Percentiles rank a stretch among this genome's conserved stretches.
Conservation (phyloP, 495 filamentous ascomycete species). For the Podospora pseudoanserina region DNA sequence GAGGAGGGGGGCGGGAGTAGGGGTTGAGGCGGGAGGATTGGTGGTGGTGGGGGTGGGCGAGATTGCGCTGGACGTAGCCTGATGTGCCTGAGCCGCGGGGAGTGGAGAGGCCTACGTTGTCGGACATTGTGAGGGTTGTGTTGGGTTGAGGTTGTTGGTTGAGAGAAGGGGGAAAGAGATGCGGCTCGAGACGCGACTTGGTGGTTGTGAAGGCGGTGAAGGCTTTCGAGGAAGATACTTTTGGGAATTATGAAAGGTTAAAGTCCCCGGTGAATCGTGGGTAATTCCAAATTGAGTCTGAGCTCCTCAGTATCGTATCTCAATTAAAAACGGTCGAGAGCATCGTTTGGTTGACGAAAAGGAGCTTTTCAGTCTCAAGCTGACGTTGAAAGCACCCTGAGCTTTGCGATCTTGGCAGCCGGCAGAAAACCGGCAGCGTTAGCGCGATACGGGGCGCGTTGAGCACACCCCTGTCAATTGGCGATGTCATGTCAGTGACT, state of each 20-base stretch:
- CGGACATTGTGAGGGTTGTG: constrained; percentile 64
- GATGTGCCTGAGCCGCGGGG: constrained; percentile 93
- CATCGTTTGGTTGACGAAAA: not conserved
- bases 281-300: too few relatives aligned
- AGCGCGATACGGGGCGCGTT: not conserved
- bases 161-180: not conserved
- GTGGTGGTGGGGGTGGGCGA: constrained; percentile 80
- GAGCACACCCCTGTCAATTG: not conserved
- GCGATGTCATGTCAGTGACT: constrained; percentile 14
- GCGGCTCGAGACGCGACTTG: not conserved
- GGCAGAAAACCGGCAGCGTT: not conserved
- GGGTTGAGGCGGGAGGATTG: constrained; percentile 40
- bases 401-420: not conserved
- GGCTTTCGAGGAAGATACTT: not conserved
- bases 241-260: too few relatives aligned
- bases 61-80: constrained; percentile 95
- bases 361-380: not conserved
- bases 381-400: not conserved
- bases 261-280: too few relatives aligned
- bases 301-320: not conserved
- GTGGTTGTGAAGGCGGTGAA: not conserved
- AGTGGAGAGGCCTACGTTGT: constrained; percentile 95
- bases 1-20: not conserved
- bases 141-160: constrained; percentile 8
- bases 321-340: not conserved